Evolutionary conservation across 805 yeast genomes (phyloP).

Genomic region (Metschnikowia arizonensis): DNA sequence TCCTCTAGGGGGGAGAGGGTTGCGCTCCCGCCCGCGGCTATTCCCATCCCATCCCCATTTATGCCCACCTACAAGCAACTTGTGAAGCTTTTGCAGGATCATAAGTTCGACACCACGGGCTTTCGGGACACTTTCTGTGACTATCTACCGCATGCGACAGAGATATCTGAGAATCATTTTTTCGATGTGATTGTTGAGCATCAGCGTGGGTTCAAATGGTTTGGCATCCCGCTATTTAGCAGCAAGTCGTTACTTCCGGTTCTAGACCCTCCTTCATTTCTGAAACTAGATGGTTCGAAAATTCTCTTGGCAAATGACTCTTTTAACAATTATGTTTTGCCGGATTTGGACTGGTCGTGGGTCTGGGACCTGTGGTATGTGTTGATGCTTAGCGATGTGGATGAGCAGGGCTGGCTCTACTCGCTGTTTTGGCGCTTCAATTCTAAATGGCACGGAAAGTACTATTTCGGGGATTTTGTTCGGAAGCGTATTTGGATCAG

Average conservation of each 20-base stretch:
- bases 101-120: slow-evolving; percentile 9
- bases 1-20: no score
- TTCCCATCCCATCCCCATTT: neutral
- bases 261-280: slow-evolving; percentile 49
- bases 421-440: slow-evolving; percentile 36
- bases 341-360: slow-evolving; percentile 65
- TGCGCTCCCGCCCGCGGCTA: no score
- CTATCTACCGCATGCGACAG: slow-evolving; percentile 1
- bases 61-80: slow-evolving; percentile 6
- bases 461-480: slow-evolving; percentile 55
- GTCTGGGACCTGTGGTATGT: slow-evolving; percentile 70
- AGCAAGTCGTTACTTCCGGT: slow-evolving; percentile 44
- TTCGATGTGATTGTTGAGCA: slow-evolving; percentile 49
- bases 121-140: slow-evolving; percentile 4
- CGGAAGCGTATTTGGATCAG: slow-evolving; percentile 65
- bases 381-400: slow-evolving; percentile 65
- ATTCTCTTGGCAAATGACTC: slow-evolving; percentile 25
- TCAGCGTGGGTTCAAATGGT: slow-evolving; percentile 49
- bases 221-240: slow-evolving; percentile 50
- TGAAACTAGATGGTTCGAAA: slow-evolving; percentile 39
- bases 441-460: slow-evolving; percentile 61
- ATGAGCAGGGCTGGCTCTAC: slow-evolving; percentile 84
- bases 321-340: slow-evolving; percentile 42
- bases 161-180: slow-evolving; percentile 8
- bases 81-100: slow-evolving; percentile 8